These are phyloP conservation scores for Vaccinium macrocarpon DNA, from an alignment of 148 eudicot genomes.

Conservation along the genomic window DNA sequence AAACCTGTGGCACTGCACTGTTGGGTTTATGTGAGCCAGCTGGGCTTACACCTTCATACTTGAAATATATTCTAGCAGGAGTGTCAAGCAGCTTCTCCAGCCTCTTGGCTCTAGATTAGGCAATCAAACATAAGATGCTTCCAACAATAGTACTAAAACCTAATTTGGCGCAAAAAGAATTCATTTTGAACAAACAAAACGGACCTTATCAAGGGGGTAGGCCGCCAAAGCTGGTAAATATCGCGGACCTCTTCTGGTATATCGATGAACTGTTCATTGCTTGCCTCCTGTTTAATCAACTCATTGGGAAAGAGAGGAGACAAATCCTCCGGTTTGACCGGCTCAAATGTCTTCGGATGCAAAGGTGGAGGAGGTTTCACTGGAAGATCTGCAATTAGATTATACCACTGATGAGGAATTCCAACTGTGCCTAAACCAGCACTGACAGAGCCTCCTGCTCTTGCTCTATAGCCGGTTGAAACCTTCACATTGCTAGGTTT, in stretches of 20 bases:
- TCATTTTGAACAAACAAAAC: not conserved
- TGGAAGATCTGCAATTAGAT: constrained; percentile 74
- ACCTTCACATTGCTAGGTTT: constrained; percentile 36
- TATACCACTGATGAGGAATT: constrained; percentile 85
- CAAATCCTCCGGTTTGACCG: constrained; percentile 72
- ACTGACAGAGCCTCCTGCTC: constrained; percentile 32
- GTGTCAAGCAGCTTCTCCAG: constrained; percentile 92
- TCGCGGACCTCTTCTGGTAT: constrained; percentile 87
- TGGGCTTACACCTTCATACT: constrained; percentile 96
- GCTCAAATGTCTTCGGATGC: constrained; percentile 77
- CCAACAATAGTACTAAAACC: not conserved
- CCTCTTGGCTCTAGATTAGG: constrained; percentile 75
- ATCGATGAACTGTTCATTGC: constrained; percentile 57
- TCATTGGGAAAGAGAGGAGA: constrained; percentile 75
- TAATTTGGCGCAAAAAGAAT: not conserved
- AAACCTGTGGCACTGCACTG: constrained; percentile 91
- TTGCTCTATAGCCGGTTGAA: constrained; percentile 30
- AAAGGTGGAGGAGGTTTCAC: constrained; percentile 84
- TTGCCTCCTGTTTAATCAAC: constrained; percentile 84
- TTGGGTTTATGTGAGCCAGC: constrained; percentile 98
- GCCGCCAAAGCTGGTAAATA: constrained; percentile 84
- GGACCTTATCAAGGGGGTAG: constrained; percentile 94
- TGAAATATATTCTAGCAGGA: constrained; percentile 89
- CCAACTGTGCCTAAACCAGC: constrained; percentile 36
- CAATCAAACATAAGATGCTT: constrained; percentile 18